Evolutionary conservation across 2,329 filamentous ascomycete genomes (phyloP), one percentile per base, ranked within the genome.

Genomic region (Epichloe festucae): DNA sequence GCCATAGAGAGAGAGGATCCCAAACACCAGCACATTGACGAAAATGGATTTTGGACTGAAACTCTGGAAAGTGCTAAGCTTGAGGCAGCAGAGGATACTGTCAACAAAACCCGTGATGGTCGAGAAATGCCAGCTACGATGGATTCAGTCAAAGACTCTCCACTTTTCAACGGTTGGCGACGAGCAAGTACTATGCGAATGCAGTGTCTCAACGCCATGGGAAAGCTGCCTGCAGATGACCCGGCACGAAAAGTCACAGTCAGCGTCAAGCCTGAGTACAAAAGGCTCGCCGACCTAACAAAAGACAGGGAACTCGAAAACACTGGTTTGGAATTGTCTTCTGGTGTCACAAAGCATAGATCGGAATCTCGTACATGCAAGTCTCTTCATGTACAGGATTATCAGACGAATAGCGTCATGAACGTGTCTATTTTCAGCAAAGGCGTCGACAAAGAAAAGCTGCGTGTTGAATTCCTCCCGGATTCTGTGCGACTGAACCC

Each of bases 1-100:
- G 64, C 64, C 0, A 38, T 64, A 1, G 66, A 67, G 41, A 65
- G 63, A 52, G 23, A 61, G 34, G 66, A 70, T 6, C 61, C 66
- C 0, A 62, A 54, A 2, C 53, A 54, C 43, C 35, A 54, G n/a
- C 50, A 50, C 5, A 67, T 73, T 3, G 72, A 78, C 58, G 64
- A 60, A 4, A 59, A 70, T 1, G 77, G 78, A 2, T 68, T 71
- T 53, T 81, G 79, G 65, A 68, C 56, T 0, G 67, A 68, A 17
- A 73, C 67, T 0, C 48, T 59, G 19, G 55, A 62, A 38, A 61
- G 63, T 2, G 65, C 60, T 0, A 61, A 61, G 31, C 53, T 56
- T 2, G 60, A 65, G 47, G 60, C 63, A 1, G 56, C 57, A 12
- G 19, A 39, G 11, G 44, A 48, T 17, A 6, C 8, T 17, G 36